A percentile compares a stretch with the other conserved stretches of the same genome.
Conservation (phyloP, 1,284 basidiomycete species). For the Albatrellus sp. region DNA sequence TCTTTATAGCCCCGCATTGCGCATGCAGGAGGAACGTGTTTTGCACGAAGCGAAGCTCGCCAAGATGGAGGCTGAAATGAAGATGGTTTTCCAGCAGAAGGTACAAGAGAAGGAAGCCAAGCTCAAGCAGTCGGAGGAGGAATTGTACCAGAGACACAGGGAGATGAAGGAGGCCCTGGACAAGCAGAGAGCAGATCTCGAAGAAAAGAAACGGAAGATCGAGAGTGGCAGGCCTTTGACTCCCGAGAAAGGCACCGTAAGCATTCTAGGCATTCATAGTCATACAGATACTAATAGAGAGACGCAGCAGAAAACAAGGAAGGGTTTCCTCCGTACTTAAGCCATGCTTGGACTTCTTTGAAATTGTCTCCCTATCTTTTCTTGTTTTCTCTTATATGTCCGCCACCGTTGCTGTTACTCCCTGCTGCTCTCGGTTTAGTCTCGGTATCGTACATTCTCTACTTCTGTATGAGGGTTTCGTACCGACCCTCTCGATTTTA, state of each 20-base stretch:
- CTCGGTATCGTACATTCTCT: constrained; percentile 29
- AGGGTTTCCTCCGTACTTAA: constrained; percentile 65
- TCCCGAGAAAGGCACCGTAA: constrained; percentile 63
- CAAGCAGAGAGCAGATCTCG: constrained; percentile 89
- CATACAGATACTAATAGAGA: neutral
- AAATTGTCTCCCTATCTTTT: constrained; percentile 13
- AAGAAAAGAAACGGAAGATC: constrained; percentile 96
- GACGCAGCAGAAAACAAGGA: constrained; percentile 51
- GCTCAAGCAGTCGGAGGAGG: constrained; percentile 95
- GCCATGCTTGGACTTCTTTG: constrained; percentile 8
- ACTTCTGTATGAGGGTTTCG: constrained; percentile 27
- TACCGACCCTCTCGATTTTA: constrained; percentile 11
- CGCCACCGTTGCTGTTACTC: constrained; percentile 19
- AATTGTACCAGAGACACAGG: constrained; percentile 91
- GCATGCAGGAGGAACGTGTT: constrained; percentile 89
- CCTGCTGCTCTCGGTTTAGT: constrained; percentile 19
- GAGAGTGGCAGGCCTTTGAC: constrained; percentile 91
- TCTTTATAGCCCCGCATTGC: constrained; percentile 70
- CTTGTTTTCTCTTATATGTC: constrained; percentile 18
- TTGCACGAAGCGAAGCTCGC: constrained; percentile 90
- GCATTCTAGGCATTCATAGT: neutral
- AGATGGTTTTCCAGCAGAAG: constrained; percentile 99
- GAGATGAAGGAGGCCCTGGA: constrained; percentile 99
- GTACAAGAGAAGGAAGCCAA: constrained; percentile 97
- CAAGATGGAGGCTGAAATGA: constrained; percentile 99